A percentile compares a stretch with the other conserved stretches of the same genome.
Conservation (phyloP, 2,329 filamentous ascomycete genomes). For the Aspergillus sp. region DNA sequence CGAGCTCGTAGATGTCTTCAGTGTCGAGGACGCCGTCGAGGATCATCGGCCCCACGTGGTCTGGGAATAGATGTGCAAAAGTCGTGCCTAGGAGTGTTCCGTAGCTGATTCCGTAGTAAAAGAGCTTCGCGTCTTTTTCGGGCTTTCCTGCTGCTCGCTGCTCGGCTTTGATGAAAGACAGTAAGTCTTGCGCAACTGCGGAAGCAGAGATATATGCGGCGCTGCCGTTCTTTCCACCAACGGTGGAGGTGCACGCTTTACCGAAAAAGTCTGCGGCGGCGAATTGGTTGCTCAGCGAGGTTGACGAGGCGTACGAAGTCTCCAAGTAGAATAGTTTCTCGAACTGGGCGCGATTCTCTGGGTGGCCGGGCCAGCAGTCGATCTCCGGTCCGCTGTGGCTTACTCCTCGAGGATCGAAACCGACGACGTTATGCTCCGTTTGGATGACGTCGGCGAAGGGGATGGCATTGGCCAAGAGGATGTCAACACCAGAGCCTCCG, state of each 20-base stretch:
- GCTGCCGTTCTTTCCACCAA: conserved; percentile 24
- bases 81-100: conserved; percentile 47
- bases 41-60: conserved; percentile 26
- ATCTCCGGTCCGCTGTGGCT: conserved; percentile 34
- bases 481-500: conserved; percentile 12
- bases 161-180: conserved; percentile 34
- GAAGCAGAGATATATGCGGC: conserved; percentile 37
- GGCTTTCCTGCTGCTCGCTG: conserved; percentile 13
- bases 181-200: conserved; percentile 36
- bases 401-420: conserved; percentile 39
- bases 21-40: conserved; percentile 27
- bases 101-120: conserved; percentile 41
- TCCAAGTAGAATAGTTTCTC: conserved; percentile 22
- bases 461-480: background rate
- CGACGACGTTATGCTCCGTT: conserved; percentile 31
- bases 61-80: conserved; percentile 45
- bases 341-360: conserved; percentile 21
- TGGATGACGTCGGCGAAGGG: conserved; percentile 7
- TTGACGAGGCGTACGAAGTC: conserved; percentile 21
- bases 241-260: conserved; percentile 17
- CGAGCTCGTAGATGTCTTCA: conserved; percentile 24
- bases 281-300: conserved; percentile 19
- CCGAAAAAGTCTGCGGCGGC: conserved; percentile 21
- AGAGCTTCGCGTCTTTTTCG: conserved; percentile 18
- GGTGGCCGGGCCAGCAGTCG: conserved; percentile 33